Base-by-base conservation (phyloP, 1,139 yeast genomes). In the Martiniozyma asiatica region DNA sequence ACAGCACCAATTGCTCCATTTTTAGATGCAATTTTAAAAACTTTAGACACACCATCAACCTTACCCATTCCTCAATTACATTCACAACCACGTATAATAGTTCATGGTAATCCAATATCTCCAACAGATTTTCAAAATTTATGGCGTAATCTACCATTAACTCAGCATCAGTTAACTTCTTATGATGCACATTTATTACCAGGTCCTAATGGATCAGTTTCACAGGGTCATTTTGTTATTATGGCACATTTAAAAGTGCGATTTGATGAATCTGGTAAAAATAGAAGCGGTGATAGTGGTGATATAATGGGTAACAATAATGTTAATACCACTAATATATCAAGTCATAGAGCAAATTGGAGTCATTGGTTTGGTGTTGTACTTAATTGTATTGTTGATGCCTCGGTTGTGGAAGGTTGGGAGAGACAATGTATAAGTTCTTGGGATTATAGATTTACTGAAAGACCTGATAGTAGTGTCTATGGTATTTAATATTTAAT, bases 101-200 rank as follows among this genome's bases (percentile, higher is more conserved):
- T 77, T 27, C 75, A 79, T 48, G 81, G 85, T 1, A 61, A 64
- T 20, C 87, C 89, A 5, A 59, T 76, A 33, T 71, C 73, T 19
- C 64, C 74, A 11, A 66, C 71, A 31, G 54, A 61, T 8, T 78
- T 78, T 44, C 77, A 76, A 38, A 70, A 75, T 31, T 57, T 66
- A 36, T 78, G 89, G 87, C 54, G 72, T 18, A 54, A 61, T 12
- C 58, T 73, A 10, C 87, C 87, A 2, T 45, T 56, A 11, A 61
- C 85, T 1, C 72, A 68, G 35, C 92, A 79, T 47, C 72, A 62
- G 35, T 48, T 77, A 25, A 70, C 72, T 10, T 67, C 75, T 16
- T 65, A 64, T 35, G 89, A 79, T 48, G 66, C 70, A 30, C 92
- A 79, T 45, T 56, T 71, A 38, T 64, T 79, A n/a, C 89, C 89